A percentile compares a stretch with the other conserved stretches of the same genome.
Evolutionary conservation across 331 rosid species (phyloP).

Genomic region (Malus hybrid): DNA sequence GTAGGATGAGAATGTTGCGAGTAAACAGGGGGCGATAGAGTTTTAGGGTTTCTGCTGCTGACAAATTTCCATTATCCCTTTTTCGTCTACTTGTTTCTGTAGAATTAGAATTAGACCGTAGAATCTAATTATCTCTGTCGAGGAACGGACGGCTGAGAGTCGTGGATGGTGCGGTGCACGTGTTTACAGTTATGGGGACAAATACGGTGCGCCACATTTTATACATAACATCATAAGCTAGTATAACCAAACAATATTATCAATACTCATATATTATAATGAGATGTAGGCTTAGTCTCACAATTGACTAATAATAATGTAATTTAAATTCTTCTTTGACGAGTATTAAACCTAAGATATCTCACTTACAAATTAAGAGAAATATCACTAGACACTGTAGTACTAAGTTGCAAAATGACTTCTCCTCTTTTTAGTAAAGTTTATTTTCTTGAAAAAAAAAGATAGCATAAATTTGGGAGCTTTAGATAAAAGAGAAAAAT

Average conservation of each 20-base stretch:
- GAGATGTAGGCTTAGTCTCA: no score
- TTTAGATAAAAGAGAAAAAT: no score
- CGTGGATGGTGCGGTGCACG: slow-evolving; percentile 20
- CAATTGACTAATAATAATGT: accelerated
- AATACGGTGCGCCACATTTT: no score
- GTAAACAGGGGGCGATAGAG: not conserved
- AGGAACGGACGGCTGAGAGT: slow-evolving; percentile 26
- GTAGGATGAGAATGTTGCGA: not conserved
- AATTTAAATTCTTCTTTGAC: no score
- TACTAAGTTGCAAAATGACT: no score
- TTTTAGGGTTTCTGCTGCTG: not conserved
- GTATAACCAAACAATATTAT: no score
- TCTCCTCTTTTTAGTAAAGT: no score
- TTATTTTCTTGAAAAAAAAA: no score
- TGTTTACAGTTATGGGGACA: not conserved
- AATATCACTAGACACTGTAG: accelerated
- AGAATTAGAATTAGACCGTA: not conserved
- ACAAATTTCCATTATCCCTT: not conserved
- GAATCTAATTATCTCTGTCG: not conserved
- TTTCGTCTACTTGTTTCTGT: not conserved
- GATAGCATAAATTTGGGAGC: no score
- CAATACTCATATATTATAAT: no score
- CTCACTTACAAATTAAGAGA: accelerated
- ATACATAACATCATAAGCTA: no score
- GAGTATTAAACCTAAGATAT: no score